Evolutionary conservation across 140 eudicot genomes (phyloP), one percentile per base, ranked within the genome.

Genomic region (Anethum foeniculum): DNA sequence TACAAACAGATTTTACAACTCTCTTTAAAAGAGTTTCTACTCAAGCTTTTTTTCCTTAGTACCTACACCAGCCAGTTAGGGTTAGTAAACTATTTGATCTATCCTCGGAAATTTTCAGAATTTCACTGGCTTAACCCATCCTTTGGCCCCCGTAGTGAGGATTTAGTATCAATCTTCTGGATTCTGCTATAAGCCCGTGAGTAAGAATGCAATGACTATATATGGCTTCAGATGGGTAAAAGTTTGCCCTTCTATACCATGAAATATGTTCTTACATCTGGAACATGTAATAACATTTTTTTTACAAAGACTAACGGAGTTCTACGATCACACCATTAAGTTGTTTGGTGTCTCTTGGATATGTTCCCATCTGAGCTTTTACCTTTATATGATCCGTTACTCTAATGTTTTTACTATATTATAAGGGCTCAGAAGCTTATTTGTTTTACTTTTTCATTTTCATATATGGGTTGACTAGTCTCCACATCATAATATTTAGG

Each of bases 401-500:
- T 23, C 36, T 56, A 9, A 32, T 52, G 12, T 18, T 36, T 10
- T 21, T 4, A 21, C 72, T 34, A 3, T 16, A 52, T 77, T 41
- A 16, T 62, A 74, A 2, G 52, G 19, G 30, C 77, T 39, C 3
- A 19, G 5, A n/a, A 21, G 77, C 14, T 19, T 72, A 0, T 62
- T 11, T 23, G 2, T n/a, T 43, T 44, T 74, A 74, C 56, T 47
- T 47, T 10, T 39, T 1, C 79, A 54, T 64, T 79, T 46, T 36
- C 62, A 28, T 60, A 13, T n/a, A 38, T 71, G 48, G 71, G 64
- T 62, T 85, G 80, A 71, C 47, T 71, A 79, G 49, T 13, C 18
- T 77, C 30, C 48, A 75, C 79, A 75, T 80, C 77, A 36, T 67
- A 65, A 74, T 30, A n/a, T 76, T 76, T 84, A 95, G 99, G 97